These are phyloP conservation scores for Diplocarpon rosae DNA, from an alignment of 2,329 filamentous ascomycete species.

Conservation along the genomic window DNA sequence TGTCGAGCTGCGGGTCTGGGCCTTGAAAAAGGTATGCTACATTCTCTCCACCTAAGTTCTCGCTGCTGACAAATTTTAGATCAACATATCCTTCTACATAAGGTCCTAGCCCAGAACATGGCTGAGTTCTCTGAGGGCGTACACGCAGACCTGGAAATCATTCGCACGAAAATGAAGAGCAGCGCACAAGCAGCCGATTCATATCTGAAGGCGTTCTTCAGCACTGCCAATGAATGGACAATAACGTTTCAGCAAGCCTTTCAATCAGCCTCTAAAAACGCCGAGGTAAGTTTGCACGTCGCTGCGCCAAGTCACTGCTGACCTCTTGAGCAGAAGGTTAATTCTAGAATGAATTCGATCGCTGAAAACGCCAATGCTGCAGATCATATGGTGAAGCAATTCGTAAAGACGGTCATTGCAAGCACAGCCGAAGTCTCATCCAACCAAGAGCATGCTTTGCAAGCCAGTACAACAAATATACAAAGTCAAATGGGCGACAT, in stretches of 20 bases:
- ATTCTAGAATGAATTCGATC: slow-evolving; percentile 14
- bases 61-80: slow-evolving; percentile 20
- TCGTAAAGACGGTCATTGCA: slow-evolving; percentile 12
- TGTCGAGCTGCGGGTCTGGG: slow-evolving; percentile 49
- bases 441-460: slow-evolving; percentile 21
- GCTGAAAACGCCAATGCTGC: slow-evolving; percentile 8
- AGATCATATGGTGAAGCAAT: slow-evolving; percentile 10
- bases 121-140: slow-evolving; percentile 19
- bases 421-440: slow-evolving; percentile 23
- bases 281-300: slow-evolving; percentile 11
- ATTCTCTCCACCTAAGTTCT: not conserved
- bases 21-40: slow-evolving; percentile 40
- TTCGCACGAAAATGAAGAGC: slow-evolving; percentile 16
- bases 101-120: slow-evolving; percentile 23
- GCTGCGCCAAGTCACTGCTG: not conserved
- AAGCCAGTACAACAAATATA: slow-evolving; percentile 13
- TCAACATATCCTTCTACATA: slow-evolving; percentile 23
- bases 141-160: slow-evolving; percentile 14
- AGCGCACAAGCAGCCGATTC: slow-evolving; percentile 15
- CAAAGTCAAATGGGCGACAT: slow-evolving; percentile 15
- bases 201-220: slow-evolving; percentile 17
- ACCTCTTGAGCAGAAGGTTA: slow-evolving; percentile 12
- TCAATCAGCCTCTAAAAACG: slow-evolving; percentile 15
- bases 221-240: slow-evolving; percentile 16
- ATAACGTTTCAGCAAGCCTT: slow-evolving; percentile 18